phyloP scores from a whole-genome alignment of 176 grass and related monocot genomes.

The Oryza officinalis region DNA sequence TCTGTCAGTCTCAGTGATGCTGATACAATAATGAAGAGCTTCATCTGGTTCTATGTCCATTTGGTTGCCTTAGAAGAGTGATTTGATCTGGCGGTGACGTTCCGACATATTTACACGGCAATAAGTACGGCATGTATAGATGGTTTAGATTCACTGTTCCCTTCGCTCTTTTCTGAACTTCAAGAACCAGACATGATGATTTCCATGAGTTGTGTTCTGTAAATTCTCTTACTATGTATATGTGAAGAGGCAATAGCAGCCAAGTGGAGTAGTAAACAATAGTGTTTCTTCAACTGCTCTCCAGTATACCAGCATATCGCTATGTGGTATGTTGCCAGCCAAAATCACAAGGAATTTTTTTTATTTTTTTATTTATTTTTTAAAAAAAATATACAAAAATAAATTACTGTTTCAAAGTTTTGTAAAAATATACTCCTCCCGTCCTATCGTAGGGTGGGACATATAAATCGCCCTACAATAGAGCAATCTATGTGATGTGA shows the following conservation, averaged over 20 bases:
- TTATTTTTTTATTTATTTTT: too few species aligned
- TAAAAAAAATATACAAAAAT: too few species aligned
- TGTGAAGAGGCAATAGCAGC: not conserved
- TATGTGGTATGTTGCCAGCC: too few species aligned
- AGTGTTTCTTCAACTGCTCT: not conserved
- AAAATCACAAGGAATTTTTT: not conserved
- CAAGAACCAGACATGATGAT: not conserved
- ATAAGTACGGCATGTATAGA: conserved; percentile 7
- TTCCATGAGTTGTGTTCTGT: not conserved
- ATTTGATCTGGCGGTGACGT: not conserved
- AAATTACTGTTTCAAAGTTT: too few species aligned
- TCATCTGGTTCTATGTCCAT: not conserved
- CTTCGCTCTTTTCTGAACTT: not conserved
- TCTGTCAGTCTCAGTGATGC: not conserved
- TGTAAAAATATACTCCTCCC: too few species aligned
- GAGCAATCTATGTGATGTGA: too few species aligned
- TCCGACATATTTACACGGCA: conserved; percentile 5
- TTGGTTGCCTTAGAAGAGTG: not conserved
- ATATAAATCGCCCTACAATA: too few species aligned
- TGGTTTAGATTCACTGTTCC: not conserved
- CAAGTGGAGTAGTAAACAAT: not conserved
- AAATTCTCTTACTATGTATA: not conserved
- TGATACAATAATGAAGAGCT: not conserved
- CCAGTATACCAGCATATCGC: not conserved
- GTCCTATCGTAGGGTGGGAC: too few species aligned